Conservation (phyloP, 371 early-diverging fungal genomes). For the Polyrhizophydium stewartii region DNA sequence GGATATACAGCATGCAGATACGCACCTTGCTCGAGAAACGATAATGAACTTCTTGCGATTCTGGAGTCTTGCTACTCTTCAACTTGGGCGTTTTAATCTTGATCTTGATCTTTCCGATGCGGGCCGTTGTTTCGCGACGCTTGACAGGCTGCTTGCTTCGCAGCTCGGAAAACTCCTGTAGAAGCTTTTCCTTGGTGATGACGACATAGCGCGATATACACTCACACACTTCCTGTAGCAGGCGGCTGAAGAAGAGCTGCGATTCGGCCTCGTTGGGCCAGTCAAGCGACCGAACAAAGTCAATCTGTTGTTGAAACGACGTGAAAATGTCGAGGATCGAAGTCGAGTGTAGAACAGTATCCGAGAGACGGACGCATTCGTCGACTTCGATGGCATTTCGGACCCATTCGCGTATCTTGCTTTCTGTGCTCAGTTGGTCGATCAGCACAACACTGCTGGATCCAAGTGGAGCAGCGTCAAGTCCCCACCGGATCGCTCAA, state of each 20-base stretch:
- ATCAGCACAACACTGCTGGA: not conserved
- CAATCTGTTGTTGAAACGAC: constrained; percentile 40
- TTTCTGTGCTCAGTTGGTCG: constrained; percentile 1
- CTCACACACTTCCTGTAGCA: constrained; percentile 6
- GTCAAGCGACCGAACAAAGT: constrained; percentile 25
- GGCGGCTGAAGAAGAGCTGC: not conserved
- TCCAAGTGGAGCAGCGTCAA: no score
- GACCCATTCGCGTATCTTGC: constrained; percentile 35
- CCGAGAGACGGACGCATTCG: constrained; percentile 13
- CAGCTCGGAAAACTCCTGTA: constrained; percentile 6
- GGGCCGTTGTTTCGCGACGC: not conserved
- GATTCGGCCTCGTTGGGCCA: constrained; percentile 34
- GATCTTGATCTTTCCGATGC: constrained; percentile 6
- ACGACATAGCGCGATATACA: constrained; percentile 18
- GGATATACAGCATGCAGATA: not conserved
- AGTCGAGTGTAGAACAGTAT: constrained; percentile 20
- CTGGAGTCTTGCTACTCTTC: constrained; percentile 12
- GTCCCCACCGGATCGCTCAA: constrained; percentile 14
- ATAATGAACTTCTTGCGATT: constrained; percentile 17
- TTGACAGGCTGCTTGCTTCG: not conserved
- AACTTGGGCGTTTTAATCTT: constrained; percentile 17
- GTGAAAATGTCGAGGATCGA: constrained; percentile 42
- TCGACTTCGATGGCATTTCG: constrained; percentile 29
- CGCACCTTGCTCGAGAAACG: constrained; percentile 14
- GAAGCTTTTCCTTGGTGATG: constrained; percentile 13